phyloP scores from a whole-genome alignment of 305 asterid genomes.

The Ilex paraguariensis region DNA sequence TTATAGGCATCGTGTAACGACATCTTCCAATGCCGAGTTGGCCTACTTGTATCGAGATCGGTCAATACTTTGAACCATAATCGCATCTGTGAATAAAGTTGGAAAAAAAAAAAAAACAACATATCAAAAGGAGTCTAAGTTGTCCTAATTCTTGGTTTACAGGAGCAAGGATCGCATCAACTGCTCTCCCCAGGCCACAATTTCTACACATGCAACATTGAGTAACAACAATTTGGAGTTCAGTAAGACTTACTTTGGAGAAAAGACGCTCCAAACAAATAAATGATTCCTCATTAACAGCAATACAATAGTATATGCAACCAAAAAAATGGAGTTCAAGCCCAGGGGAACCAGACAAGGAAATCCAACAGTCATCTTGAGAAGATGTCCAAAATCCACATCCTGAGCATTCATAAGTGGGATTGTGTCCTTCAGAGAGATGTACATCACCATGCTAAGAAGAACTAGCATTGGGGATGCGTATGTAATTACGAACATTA shows the following conservation, averaged over 20 bases:
- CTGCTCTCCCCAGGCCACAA: too few species aligned
- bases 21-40: too few species aligned
- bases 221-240: neutral
- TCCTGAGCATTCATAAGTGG: constrained; percentile 13
- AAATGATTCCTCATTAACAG: constrained; percentile 85
- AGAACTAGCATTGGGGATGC: constrained; percentile 77
- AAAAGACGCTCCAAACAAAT: constrained; percentile 91
- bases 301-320: constrained; percentile 62
- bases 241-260: constrained; percentile 74
- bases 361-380: constrained; percentile 48
- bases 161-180: too few species aligned
- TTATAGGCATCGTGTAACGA: too few species aligned
- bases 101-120: too few species aligned
- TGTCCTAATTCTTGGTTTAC: too few species aligned
- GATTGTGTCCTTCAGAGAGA: constrained; percentile 32
- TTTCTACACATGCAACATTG: too few species aligned
- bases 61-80: too few species aligned
- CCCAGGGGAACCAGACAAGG: constrained; percentile 74
- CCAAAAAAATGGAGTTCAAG: constrained; percentile 61
- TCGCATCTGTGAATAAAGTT: too few species aligned
- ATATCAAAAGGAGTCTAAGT: too few species aligned
- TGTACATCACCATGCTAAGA: constrained; percentile 57
- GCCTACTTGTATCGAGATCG: too few species aligned
- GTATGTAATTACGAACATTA: constrained; percentile 85
- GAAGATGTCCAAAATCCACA: constrained; percentile 35